These are phyloP conservation scores for Fusarium setosum DNA, from an alignment of 2,329 filamentous ascomycete species.

Conservation along the genomic window DNA sequence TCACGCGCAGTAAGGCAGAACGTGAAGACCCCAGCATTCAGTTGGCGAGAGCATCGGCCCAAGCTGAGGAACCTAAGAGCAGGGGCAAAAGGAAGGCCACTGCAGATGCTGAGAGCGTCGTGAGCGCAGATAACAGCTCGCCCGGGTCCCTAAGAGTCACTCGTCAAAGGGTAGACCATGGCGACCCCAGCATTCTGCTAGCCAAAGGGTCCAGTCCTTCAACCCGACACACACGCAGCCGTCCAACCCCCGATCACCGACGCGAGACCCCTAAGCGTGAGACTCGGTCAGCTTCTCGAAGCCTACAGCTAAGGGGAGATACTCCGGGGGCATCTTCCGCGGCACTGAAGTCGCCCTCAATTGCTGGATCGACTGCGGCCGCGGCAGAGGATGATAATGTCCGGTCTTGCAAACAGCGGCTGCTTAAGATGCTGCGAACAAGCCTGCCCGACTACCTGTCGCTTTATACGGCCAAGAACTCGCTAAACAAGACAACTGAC, in stretches of 20 bases:
- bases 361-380: conserved; percentile 36
- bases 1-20: conserved; percentile 43
- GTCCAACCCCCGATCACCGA: conserved; percentile 36
- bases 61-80: conserved; percentile 27
- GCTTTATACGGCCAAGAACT: conserved; percentile 63
- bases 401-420: conserved; percentile 56
- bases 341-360: conserved; percentile 43
- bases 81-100: conserved; percentile 30
- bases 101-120: conserved; percentile 26
- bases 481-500: conserved; percentile 62
- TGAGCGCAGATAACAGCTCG: conserved; percentile 29
- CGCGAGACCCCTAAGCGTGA: conserved; percentile 38
- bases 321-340: conserved; percentile 37
- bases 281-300: conserved; percentile 37
- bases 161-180: conserved; percentile 40
- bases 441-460: conserved; percentile 64
- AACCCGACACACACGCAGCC: conserved; percentile 35
- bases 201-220: conserved; percentile 38
- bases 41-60: conserved; percentile 32
- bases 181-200: conserved; percentile 41
- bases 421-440: conserved; percentile 59
- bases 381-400: conserved; percentile 43
- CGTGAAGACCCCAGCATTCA: conserved; percentile 39
- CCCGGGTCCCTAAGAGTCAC: conserved; percentile 41
- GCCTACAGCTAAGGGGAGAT: conserved; percentile 26